These are phyloP conservation scores for Leishmania braziliensis DNA, from an alignment of 208 protist genomes.

Conservation along the genomic window DNA sequence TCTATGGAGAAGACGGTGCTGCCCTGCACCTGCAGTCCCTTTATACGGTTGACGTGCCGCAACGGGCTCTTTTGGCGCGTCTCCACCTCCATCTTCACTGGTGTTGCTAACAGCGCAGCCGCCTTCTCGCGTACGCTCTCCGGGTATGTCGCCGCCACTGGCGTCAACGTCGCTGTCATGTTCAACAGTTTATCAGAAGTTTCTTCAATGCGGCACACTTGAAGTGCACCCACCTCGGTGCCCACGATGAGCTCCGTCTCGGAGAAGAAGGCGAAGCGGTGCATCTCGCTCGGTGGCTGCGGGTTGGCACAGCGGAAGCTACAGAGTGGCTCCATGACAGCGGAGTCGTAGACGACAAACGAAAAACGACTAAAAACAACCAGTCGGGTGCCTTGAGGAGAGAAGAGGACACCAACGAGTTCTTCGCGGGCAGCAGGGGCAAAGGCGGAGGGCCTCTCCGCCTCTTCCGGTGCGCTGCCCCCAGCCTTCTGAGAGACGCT, in stretches of 20 bases:
- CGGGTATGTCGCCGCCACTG: constrained; percentile 28
- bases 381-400: constrained; percentile 40
- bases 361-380: constrained; percentile 51
- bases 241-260: constrained; percentile 54
- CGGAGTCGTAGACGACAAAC: constrained; percentile 54
- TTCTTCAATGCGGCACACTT: constrained; percentile 4
- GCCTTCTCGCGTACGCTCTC: constrained; percentile 19
- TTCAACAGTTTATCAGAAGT: not conserved
- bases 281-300: constrained; percentile 58
- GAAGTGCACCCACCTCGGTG: constrained; percentile 55
- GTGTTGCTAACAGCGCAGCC: constrained; percentile 20
- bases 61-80: constrained; percentile 50
- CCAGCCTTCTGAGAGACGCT: not conserved
- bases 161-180: not conserved
- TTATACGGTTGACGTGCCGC: constrained; percentile 59
- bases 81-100: constrained; percentile 30
- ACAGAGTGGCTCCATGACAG: constrained; percentile 37
- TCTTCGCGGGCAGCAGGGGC: constrained; percentile 30
- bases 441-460: not conserved
- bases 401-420: constrained; percentile 58
- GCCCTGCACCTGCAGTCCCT: constrained; percentile 31
- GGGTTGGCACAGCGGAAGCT: constrained; percentile 30
- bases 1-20: constrained; percentile 63
- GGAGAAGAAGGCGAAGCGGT: constrained; percentile 39
- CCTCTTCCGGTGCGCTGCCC: constrained; percentile 6